A percentile compares a stretch with the other conserved stretches of the same genome.
Conservation (phyloP, 2,329 filamentous ascomycete genomes). For the Neoarthrinium moseri region DNA sequence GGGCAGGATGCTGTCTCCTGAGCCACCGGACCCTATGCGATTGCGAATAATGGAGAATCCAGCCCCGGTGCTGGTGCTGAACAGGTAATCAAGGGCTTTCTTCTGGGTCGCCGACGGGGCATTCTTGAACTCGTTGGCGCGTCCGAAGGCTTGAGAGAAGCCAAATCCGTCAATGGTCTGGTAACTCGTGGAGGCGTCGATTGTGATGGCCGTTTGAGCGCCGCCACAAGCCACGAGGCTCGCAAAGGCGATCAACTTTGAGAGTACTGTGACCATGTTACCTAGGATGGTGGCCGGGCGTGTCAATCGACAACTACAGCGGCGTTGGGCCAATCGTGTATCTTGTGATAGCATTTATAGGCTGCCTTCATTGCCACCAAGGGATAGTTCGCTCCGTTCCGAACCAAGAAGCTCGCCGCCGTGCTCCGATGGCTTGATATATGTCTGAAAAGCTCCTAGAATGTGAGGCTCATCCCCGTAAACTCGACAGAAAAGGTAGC, state of each 20-base stretch:
- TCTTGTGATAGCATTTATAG: background rate
- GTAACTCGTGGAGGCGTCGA: constrained; percentile 23
- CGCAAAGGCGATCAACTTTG: background rate
- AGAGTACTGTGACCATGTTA: background rate
- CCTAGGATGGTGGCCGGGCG: background rate
- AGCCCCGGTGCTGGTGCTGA: constrained; percentile 42
- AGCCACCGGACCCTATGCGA: constrained; percentile 39
- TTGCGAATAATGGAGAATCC: constrained; percentile 51
- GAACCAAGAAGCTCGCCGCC: background rate
- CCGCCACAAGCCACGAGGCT: background rate
- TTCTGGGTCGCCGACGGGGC: constrained; percentile 28
- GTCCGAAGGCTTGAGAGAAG: constrained; percentile 46
- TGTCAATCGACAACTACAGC: background rate
- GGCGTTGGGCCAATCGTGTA: background rate
- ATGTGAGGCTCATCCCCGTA: no score
- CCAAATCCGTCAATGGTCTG: constrained; percentile 47
- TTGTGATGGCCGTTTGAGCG: constrained; percentile 24
- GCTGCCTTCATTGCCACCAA: background rate
- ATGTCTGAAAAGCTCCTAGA: background rate
- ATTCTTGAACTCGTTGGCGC: constrained; percentile 39
- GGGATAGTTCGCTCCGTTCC: background rate
- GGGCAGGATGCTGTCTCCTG: constrained; percentile 37
- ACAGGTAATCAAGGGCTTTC: constrained; percentile 41
- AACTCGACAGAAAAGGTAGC: background rate
- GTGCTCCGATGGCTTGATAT: background rate